A percentile compares a stretch with the other conserved stretches of the same genome.
phyloP scores from a whole-genome alignment of 768 basidiomycete genomes.

The Clitopilus hobsonii region DNA sequence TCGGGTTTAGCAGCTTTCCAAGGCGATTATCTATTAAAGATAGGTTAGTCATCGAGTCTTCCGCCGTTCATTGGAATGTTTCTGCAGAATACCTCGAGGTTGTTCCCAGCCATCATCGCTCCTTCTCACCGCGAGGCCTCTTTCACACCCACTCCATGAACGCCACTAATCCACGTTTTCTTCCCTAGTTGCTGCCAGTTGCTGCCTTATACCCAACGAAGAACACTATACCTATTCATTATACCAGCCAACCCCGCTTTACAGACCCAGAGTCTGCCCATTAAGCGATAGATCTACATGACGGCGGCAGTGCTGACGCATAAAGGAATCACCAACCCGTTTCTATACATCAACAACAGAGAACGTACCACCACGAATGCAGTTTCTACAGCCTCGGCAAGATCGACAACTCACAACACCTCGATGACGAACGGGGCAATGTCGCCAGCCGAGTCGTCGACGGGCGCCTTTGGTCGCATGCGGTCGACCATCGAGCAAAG shows the following conservation, averaged over 20 bases:
- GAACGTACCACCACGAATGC: conserved; percentile 28
- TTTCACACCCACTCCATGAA: neutral
- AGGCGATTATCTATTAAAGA: conserved; percentile 1
- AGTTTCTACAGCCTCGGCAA: conserved; percentile 36
- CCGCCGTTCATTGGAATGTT: neutral
- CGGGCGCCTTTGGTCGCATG: conserved; percentile 58
- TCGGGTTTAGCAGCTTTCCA: neutral
- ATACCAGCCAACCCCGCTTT: conserved; percentile 21
- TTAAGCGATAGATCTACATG: conserved; percentile 1
- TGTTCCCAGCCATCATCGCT: neutral
- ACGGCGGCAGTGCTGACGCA: conserved; percentile 3
- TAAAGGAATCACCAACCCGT: conserved; percentile 3
- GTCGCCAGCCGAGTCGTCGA: conserved; percentile 31
- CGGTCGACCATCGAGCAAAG: conserved; percentile 66
- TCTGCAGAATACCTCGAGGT: neutral
- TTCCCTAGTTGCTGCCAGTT: neutral
- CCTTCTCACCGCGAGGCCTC: neutral
- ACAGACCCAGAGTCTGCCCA: conserved; percentile 26
- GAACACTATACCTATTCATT: neutral
- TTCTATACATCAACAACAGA: neutral
- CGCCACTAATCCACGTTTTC: neutral
- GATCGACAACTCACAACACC: conserved; percentile 30
- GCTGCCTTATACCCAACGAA: neutral
- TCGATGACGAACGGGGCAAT: conserved; percentile 25
- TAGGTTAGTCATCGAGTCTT: neutral